Percentiles rank a stretch among this genome's conserved stretches.
Conservation (phyloP, 2,329 filamentous ascomycete genomes). For the Trichoderma gracile region DNA sequence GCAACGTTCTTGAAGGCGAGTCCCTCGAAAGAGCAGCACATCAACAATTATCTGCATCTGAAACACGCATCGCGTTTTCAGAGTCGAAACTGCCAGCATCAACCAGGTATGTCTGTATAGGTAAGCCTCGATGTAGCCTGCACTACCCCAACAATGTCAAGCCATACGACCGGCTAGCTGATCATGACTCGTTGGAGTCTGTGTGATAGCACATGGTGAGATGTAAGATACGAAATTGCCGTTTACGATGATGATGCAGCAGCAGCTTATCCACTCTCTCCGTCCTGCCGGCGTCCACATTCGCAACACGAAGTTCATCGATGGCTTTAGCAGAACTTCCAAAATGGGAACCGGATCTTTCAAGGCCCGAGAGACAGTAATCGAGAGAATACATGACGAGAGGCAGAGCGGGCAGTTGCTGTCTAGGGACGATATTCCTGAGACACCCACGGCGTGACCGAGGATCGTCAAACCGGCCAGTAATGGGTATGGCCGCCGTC, state of each 20-base stretch:
- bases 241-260: neutral
- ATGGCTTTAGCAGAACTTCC: neutral
- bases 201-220: neutral
- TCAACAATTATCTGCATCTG: neutral
- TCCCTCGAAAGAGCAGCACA: neutral
- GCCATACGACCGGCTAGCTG: neutral
- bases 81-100: neutral
- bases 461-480: neutral
- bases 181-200: neutral
- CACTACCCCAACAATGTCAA: neutral
- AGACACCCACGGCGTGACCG: conserved; percentile 5
- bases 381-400: neutral
- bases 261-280: neutral
- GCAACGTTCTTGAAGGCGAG: neutral
- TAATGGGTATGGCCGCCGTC: neutral
- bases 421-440: neutral
- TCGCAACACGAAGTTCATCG: neutral
- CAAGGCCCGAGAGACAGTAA: too few relatives aligned
- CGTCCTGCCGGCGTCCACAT: neutral
- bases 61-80: neutral
- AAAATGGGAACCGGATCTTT: neutral
- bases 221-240: neutral
- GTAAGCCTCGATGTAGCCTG: neutral
- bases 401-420: neutral
- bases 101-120: neutral